phyloP scores from a whole-genome alignment of 1,139 yeast genomes.

The Meyerozyma athensensis region DNA sequence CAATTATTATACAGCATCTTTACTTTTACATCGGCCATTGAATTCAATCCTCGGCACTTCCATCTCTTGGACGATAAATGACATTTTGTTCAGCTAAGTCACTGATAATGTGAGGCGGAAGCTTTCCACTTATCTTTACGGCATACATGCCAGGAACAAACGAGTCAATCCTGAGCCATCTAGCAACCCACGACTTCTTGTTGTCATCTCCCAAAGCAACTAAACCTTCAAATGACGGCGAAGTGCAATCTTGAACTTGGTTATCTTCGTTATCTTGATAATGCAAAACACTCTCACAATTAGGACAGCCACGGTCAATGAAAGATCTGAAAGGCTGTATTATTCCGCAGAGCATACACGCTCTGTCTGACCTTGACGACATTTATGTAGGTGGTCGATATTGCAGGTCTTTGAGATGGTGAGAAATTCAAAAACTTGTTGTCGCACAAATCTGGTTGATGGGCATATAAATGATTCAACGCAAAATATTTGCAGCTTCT shows the following conservation, averaged over 20 bases:
- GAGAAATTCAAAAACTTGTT: not conserved
- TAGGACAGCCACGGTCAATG: conserved; percentile 89
- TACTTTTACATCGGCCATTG: not conserved
- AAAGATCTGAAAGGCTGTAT: conserved; percentile 75
- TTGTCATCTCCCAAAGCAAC: conserved; percentile 85
- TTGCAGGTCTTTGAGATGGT: not conserved
- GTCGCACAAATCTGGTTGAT: not conserved
- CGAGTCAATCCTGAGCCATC: conserved; percentile 91
- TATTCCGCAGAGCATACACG: conserved; percentile 95
- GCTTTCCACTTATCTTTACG: conserved; percentile 84
- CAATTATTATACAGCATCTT: conserved; percentile 1
- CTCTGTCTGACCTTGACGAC: conserved; percentile 77
- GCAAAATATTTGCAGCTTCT: no score
- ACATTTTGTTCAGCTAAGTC: conserved; percentile 70
- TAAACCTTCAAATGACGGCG: conserved; percentile 93
- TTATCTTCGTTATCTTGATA: conserved; percentile 80
- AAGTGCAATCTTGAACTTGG: conserved; percentile 85
- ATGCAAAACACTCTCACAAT: conserved; percentile 83
- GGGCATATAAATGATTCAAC: not conserved
- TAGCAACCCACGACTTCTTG: conserved; percentile 90
- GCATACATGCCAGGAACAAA: conserved; percentile 91
- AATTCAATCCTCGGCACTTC: conserved; percentile 74
- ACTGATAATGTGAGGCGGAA: conserved; percentile 80
- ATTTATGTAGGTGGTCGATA: conserved; percentile 18
- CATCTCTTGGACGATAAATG: conserved; percentile 92